Percentiles rank a stretch among this genome's conserved stretches.
phyloP scores from a whole-genome alignment of 371 early-diverging fungal genomes.

The Circinella minor region DNA sequence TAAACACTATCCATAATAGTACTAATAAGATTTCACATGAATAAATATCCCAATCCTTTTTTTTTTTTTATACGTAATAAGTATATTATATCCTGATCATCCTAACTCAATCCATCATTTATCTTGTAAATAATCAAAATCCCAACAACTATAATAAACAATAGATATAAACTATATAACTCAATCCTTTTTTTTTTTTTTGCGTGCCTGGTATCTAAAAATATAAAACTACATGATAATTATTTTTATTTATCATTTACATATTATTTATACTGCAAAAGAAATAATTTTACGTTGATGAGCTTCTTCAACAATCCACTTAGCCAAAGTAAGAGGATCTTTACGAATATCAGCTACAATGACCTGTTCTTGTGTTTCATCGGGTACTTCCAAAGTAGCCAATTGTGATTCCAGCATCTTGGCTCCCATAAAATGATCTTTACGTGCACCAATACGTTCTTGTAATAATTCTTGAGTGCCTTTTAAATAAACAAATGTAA shows the following conservation, averaged over 20 bases:
- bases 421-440: conserved; percentile 61
- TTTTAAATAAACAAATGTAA: conserved; percentile 67
- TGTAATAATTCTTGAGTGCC: conserved; percentile 51
- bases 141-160: too few relatives aligned
- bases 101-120: too few relatives aligned
- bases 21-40: too few relatives aligned
- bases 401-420: conserved; percentile 65
- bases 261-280: neutral
- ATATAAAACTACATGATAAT: neutral
- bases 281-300: conserved; percentile 1
- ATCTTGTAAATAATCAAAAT: too few relatives aligned
- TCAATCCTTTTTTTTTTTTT: too few relatives aligned
- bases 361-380: conserved; percentile 49
- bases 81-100: too few relatives aligned
- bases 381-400: conserved; percentile 64
- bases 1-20: too few relatives aligned
- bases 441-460: conserved; percentile 49
- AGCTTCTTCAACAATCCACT: conserved; percentile 27
- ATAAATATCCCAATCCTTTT: too few relatives aligned
- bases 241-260: neutral
- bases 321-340: conserved; percentile 23
- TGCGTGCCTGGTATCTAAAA: neutral
- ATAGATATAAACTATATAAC: too few relatives aligned
- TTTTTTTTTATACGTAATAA: too few relatives aligned
- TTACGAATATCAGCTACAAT: conserved; percentile 44